phyloP scores from a whole-genome alignment of 805 yeast species.

The Metschnikowia cubensis region DNA sequence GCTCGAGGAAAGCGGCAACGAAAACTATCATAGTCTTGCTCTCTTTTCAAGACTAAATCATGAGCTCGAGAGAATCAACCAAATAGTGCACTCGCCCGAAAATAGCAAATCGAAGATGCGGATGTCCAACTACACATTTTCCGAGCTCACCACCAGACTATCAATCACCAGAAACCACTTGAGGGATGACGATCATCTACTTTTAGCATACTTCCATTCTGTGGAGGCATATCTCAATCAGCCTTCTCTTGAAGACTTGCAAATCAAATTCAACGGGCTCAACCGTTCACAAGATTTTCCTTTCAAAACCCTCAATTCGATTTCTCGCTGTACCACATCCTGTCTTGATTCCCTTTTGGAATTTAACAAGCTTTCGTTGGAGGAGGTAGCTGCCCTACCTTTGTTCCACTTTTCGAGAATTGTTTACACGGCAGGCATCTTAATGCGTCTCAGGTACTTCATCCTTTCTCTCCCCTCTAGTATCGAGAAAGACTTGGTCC shows the following conservation, averaged over 20 bases:
- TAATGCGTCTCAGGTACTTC: conserved; percentile 52
- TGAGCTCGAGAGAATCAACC: conserved; percentile 58
- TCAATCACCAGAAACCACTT: conserved; percentile 37
- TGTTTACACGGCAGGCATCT: conserved; percentile 63
- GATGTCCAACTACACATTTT: conserved; percentile 37
- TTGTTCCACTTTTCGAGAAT: conserved; percentile 53
- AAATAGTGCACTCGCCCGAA: conserved; percentile 41
- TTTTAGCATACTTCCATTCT: conserved; percentile 52
- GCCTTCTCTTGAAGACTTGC: conserved; percentile 36
- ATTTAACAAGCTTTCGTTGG: conserved; percentile 41
- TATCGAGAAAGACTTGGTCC: conserved; percentile 43
- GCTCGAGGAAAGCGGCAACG: conserved; percentile 38
- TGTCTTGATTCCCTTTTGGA: conserved; percentile 50
- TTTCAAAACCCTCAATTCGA: conserved; percentile 36
- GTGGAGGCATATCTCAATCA: conserved; percentile 67
- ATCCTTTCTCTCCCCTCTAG: conserved; percentile 50
- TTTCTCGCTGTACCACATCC: conserved; percentile 49
- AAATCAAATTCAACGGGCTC: conserved; percentile 4
- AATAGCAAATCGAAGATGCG: conserved; percentile 18
- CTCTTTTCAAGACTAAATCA: conserved; percentile 56
- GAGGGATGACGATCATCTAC: conserved; percentile 34
- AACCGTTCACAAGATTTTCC: conserved; percentile 18
- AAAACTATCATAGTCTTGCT: conserved; percentile 44
- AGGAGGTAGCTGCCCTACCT: conserved; percentile 55
- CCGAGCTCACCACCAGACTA: conserved; percentile 49